Evolutionary conservation across 2,329 filamentous ascomycete species (phyloP).

Genomic region (Diaporthe aspalathi): DNA sequence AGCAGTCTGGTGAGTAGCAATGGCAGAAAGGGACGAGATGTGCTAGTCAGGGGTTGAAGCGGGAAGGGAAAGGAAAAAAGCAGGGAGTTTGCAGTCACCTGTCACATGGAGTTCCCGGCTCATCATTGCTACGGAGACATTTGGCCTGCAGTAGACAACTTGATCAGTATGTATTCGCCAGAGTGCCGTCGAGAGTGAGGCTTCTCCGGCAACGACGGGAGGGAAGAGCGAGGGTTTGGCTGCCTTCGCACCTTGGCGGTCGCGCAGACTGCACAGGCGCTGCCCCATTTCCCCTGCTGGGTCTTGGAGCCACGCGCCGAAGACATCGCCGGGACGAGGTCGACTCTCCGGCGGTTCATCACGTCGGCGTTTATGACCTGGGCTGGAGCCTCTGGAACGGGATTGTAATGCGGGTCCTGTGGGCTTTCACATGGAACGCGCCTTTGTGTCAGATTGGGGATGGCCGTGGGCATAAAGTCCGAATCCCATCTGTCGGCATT

Average conservation of each 20-base stretch:
- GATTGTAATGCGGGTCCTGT: neutral
- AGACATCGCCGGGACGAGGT: conserved; percentile 28
- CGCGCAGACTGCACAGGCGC: conserved; percentile 37
- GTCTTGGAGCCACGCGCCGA: neutral
- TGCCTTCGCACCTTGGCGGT: conserved; percentile 36
- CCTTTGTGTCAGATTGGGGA: neutral
- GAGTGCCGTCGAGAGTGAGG: no score
- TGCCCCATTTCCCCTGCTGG: conserved; percentile 38
- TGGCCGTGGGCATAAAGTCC: conserved; percentile 1
- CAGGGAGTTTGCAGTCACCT: conserved; percentile 49
- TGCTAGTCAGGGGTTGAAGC: neutral
- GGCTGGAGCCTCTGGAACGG: neutral
- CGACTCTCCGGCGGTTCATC: conserved; percentile 22
- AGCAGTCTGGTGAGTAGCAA: no score
- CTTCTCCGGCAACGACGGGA: neutral
- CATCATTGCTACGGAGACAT: conserved; percentile 32
- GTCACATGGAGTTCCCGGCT: conserved; percentile 29
- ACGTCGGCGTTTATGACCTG: neutral
- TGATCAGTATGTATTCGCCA: neutral
- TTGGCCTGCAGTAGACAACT: conserved; percentile 26
- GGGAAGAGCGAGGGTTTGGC: neutral
- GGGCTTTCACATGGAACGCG: neutral
- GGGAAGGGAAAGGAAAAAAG: no score
- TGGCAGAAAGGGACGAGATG: neutral
- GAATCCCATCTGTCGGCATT: neutral